A percentile compares a stretch with the other conserved stretches of the same genome.
Evolutionary conservation across 1,139 yeast genomes (phyloP).

Genomic region (Kurtzmaniella quercitrusa): DNA sequence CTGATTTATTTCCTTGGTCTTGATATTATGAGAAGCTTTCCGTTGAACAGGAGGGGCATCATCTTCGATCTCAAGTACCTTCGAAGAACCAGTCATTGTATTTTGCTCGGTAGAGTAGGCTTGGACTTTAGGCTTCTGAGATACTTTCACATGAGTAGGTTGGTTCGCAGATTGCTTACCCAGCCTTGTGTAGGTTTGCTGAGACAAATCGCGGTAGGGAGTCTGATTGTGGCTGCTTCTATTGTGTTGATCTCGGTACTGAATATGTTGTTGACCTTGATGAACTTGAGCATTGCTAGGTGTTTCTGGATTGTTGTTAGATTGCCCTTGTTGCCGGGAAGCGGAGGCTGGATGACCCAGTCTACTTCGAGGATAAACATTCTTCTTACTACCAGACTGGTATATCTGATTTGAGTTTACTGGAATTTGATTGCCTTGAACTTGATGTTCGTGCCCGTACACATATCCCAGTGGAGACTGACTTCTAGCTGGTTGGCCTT

Average conservation of each 20-base stretch:
- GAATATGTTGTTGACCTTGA: not conserved
- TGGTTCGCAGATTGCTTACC: not conserved
- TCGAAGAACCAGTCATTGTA: not conserved
- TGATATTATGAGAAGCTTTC: constrained; percentile 15
- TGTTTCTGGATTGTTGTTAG: not conserved
- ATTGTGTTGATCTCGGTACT: no score
- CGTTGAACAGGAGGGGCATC: constrained; percentile 5
- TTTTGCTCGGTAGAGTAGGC: not conserved
- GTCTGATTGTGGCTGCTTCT: no score
- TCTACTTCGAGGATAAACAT: not conserved
- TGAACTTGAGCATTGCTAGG: not conserved
- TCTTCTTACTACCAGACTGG: not conserved
- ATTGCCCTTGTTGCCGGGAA: not conserved
- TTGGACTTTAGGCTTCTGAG: not conserved
- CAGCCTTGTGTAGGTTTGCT: not conserved
- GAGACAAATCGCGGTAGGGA: not conserved
- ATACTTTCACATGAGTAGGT: not conserved
- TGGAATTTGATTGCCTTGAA: constrained; percentile 6
- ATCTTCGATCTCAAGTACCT: not conserved
- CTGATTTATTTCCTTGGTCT: constrained; percentile 36
- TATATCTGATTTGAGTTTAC: not conserved
- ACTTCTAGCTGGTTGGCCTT: constrained; percentile 11
- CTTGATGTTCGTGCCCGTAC: constrained; percentile 6
- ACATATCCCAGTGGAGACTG: constrained; percentile 4
- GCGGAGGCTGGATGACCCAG: not conserved